phyloP scores from a whole-genome alignment of 441 rosid genomes.

The Corymbia citriodora region DNA sequence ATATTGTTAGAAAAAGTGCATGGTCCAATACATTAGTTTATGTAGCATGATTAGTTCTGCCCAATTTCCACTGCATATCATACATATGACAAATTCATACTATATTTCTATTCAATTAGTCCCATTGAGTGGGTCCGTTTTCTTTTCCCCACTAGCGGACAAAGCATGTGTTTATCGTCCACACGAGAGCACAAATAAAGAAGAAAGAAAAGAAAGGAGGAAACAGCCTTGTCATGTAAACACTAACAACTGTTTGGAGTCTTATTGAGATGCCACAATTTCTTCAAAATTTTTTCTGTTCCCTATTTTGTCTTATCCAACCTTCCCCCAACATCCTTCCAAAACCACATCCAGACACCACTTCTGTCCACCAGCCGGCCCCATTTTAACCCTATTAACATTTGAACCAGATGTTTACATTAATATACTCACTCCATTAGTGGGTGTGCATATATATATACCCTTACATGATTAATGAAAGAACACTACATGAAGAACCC shows the following conservation, averaged over 20 bases:
- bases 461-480: not conserved
- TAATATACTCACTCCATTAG: not conserved
- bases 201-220: not conserved
- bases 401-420: not conserved
- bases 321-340: slow-evolving; percentile 2
- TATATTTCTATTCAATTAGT: not conserved
- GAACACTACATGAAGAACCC: not conserved
- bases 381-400: not conserved
- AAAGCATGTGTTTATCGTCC: not conserved
- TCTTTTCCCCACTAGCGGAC: not conserved
- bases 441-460: not conserved
- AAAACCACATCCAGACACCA: slow-evolving; percentile 17
- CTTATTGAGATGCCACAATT: slow-evolving; percentile 15
- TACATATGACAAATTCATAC: not conserved
- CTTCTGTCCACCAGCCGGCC: slow-evolving; percentile 17
- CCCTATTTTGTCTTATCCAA: slow-evolving; percentile 20
- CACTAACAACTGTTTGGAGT: not conserved
- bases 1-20: not conserved
- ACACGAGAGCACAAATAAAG: not conserved
- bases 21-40: not conserved
- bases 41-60: not conserved
- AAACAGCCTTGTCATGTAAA: not conserved
- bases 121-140: not conserved
- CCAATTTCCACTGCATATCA: not conserved
- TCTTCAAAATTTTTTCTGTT: not conserved